Conservation (phyloP, 371 early-diverging fungal species). For the Apophysomyces sp. region DNA sequence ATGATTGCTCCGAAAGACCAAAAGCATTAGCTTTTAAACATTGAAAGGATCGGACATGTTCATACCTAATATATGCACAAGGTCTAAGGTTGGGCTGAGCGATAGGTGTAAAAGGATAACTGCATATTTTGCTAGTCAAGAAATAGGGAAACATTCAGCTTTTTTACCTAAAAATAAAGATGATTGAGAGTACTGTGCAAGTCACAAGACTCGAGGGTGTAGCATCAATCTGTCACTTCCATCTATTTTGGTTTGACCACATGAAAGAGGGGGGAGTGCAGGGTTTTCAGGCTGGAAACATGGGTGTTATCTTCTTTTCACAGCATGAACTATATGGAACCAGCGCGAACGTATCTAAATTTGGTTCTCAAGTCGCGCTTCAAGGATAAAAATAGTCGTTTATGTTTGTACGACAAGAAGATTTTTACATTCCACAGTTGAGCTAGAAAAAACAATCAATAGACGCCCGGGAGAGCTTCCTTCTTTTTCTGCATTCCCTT, state of each 20-base stretch:
- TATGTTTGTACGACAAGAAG: conserved; percentile 1
- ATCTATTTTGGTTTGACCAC: neutral
- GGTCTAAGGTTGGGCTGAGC: no score
- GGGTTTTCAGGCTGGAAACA: neutral
- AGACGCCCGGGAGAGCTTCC: neutral
- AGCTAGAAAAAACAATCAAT: conserved; percentile 3
- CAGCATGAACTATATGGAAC: neutral
- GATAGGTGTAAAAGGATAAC: no score
- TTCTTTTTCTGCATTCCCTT: neutral
- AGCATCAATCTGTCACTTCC: neutral
- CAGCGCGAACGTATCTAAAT: neutral
- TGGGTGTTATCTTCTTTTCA: neutral
- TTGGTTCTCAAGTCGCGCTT: conserved; percentile 1
- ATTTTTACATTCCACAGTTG: conserved; percentile 1
- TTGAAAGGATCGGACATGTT: no score
- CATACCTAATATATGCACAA: no score
- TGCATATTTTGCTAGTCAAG: no score
- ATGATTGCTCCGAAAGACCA: no score
- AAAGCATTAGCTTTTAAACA: no score
- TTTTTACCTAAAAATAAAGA: no score
- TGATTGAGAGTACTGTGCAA: no score
- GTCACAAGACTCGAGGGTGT: neutral
- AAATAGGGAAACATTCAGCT: no score
- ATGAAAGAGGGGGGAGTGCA: neutral
- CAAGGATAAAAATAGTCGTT: neutral